Evolutionary conservation across 108 stramenopile species (phyloP).

Genomic region (Discostella stelligeroides): DNA sequence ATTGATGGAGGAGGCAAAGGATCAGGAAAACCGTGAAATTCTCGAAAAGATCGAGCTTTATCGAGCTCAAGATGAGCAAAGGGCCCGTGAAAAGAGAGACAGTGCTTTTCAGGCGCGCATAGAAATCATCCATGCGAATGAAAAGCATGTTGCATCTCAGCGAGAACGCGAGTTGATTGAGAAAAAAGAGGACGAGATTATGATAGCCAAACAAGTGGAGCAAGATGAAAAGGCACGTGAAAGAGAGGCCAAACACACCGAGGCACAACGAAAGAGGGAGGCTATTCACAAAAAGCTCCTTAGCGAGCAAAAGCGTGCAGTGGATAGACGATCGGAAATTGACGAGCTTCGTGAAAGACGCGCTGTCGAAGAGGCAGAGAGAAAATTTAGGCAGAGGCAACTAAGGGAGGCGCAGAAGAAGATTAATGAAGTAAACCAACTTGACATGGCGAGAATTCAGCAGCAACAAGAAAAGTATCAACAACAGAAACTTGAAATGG

Average conservation of each 20-base stretch:
- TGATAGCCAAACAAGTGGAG: slow-evolving; percentile 71
- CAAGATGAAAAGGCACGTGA: slow-evolving; percentile 71
- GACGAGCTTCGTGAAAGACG: slow-evolving; percentile 83
- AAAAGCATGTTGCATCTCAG: slow-evolving; percentile 60
- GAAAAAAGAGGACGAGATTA: slow-evolving; percentile 72
- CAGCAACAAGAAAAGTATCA: slow-evolving; percentile 60
- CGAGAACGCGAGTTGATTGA: slow-evolving; percentile 50
- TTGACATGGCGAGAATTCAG: slow-evolving; percentile 41
- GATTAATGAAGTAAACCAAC: slow-evolving; percentile 45
- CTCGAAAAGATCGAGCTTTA: slow-evolving; percentile 58
- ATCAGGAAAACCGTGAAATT: slow-evolving; percentile 80
- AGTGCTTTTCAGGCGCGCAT: slow-evolving; percentile 29
- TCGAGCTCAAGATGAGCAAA: slow-evolving; percentile 59
- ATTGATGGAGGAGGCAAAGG: slow-evolving; percentile 71
- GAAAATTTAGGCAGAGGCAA: slow-evolving; percentile 51
- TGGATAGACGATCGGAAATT: slow-evolving; percentile 82
- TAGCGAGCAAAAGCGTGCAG: slow-evolving; percentile 64
- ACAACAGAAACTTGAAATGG: slow-evolving; percentile 38
- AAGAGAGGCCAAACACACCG: slow-evolving; percentile 71
- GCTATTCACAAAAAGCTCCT: slow-evolving; percentile 74
- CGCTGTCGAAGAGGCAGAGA: slow-evolving; percentile 69
- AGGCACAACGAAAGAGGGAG: slow-evolving; percentile 58
- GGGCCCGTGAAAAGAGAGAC: slow-evolving; percentile 42
- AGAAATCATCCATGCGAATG: slow-evolving; percentile 75
- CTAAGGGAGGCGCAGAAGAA: slow-evolving; percentile 59